Percentiles rank a stretch among this genome's conserved stretches.
These are phyloP conservation scores for Penicillium palitans DNA, from an alignment of 2,329 filamentous ascomycete genomes.

Conservation along the genomic window DNA sequence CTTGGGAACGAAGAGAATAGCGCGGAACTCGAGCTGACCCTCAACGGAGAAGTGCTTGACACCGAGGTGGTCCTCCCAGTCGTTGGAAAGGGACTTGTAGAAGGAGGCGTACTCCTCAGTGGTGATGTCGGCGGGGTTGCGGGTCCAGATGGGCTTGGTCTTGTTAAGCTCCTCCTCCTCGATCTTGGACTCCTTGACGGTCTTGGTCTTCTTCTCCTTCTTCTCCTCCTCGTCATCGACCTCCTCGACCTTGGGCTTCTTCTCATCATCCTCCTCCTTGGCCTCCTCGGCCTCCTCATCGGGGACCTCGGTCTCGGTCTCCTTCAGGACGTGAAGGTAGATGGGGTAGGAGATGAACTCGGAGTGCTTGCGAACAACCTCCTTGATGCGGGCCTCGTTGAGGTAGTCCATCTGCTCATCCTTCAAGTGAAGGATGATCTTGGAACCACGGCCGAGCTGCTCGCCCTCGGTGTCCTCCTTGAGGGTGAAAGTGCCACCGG, in stretches of 20 bases:
- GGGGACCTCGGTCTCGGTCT: slow-evolving; percentile 97
- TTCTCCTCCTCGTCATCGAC: slow-evolving; percentile 80
- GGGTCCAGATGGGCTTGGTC: slow-evolving; percentile 99
- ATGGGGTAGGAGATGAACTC: slow-evolving; percentile 99
- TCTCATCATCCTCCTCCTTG: slow-evolving; percentile 76
- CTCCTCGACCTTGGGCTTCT: slow-evolving; percentile 95
- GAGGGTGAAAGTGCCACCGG: slow-evolving; percentile 96
- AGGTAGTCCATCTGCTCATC: slow-evolving; percentile 98
- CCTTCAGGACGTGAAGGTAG: slow-evolving; percentile 99
- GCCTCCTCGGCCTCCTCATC: slow-evolving; percentile 85
- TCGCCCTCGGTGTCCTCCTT: slow-evolving; percentile 85
- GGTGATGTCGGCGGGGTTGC: slow-evolving; percentile 93
- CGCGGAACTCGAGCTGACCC: slow-evolving; percentile 99
- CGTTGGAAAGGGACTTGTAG: slow-evolving; percentile 99
- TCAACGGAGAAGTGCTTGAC: slow-evolving; percentile 99
- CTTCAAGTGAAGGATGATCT: slow-evolving; percentile 99
- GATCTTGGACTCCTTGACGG: slow-evolving; percentile 96
- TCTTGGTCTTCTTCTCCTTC: slow-evolving; percentile 97
- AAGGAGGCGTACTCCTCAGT: slow-evolving; percentile 97
- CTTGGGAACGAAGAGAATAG: slow-evolving; percentile 99
- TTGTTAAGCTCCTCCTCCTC: slow-evolving; percentile 99
- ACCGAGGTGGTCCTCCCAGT: slow-evolving; percentile 98
- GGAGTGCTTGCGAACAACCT: slow-evolving; percentile 99
- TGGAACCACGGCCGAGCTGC: slow-evolving; percentile 88
- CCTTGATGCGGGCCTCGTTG: slow-evolving; percentile 99